Conservation (phyloP, 1,139 yeast species). For the Tardiomyces depauwii region DNA sequence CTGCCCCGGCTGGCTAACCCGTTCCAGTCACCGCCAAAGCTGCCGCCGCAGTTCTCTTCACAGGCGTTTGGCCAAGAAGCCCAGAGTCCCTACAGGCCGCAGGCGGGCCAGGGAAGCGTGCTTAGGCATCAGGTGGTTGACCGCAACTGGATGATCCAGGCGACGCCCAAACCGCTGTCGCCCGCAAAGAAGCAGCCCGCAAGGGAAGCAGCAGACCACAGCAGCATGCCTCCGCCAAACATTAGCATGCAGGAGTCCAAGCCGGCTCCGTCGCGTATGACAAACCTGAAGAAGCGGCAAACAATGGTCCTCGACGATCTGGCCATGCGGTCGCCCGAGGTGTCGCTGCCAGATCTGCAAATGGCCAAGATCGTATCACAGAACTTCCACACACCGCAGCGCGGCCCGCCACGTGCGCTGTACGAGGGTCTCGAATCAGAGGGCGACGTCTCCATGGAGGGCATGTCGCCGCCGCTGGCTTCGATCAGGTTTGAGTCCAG, state of each 20-base stretch:
- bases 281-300: not conserved
- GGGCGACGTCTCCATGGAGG: conserved; percentile 13
- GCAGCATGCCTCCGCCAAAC: not conserved
- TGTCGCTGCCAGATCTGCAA: not conserved
- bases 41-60: not conserved
- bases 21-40: not conserved
- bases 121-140: conserved; percentile 27
- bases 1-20: not conserved
- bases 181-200: not conserved
- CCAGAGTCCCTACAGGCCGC: not conserved
- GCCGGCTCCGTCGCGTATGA: not conserved
- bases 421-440: conserved; percentile 16
- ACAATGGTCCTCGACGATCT: not conserved
- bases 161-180: conserved; percentile 17
- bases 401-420: conserved; percentile 1
- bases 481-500: conserved; percentile 13
- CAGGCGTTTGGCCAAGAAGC: not conserved
- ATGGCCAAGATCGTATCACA: not conserved
- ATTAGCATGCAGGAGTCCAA: not conserved
- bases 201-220: not conserved
- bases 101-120: conserved; percentile 4
- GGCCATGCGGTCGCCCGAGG: not conserved
- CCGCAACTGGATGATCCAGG: conserved; percentile 26
- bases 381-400: not conserved
- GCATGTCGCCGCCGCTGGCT: conserved; percentile 21